Base-by-base conservation (phyloP, 768 basidiomycete species). In the Suillus cothurnatus region DNA sequence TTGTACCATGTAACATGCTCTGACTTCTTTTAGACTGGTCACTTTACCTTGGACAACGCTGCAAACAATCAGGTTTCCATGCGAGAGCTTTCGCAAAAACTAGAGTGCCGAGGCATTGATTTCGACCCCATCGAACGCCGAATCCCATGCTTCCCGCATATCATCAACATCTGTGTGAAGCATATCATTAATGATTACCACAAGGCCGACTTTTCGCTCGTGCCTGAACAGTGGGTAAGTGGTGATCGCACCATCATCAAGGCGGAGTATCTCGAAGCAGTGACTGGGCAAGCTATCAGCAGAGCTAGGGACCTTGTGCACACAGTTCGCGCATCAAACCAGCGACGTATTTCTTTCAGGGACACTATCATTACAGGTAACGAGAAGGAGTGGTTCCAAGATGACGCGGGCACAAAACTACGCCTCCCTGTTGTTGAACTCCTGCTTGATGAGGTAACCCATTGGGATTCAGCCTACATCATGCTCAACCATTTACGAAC, bases 381-480 rank as follows among this genome's bases (percentile, higher is more conserved):
- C n/a, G n/a, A n/a, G n/a, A n/a, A n/a, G n/a, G n/a, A n/a, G n/a
- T n/a, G n/a, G n/a, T n/a, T n/a, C 3, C 8, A 34, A 3, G 61
- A 65, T 39, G n/a, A 52, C 15, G 7, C 12, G n/a, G 59, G 57
- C 0, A 11, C 21, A 1, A 9, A 17, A 21, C n/a, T 43, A 26
- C 26, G 2, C 0, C 61, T 66, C 17, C 61, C 65, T 1, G 15
- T 50, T 3, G 39, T 47, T 5, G 7, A 66, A 28, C 60, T 66
- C 2, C 62, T 68, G 1, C 71, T 74, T 3, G 76, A 84, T 63
- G 76, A 83, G 4, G 32, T 61, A 9, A 82, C 79, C 0, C 66
- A 72, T 0, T 81, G 79, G 81, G 78, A 81, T 55, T 80, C 75
- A 6, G 80, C 75, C 0, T 79, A 68, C 39, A 72, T 79, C 61